Evolutionary conservation across 2,329 filamentous ascomycete species (phyloP), one percentile per base, ranked within the genome.

Genomic region (Diaporthe sp.): DNA sequence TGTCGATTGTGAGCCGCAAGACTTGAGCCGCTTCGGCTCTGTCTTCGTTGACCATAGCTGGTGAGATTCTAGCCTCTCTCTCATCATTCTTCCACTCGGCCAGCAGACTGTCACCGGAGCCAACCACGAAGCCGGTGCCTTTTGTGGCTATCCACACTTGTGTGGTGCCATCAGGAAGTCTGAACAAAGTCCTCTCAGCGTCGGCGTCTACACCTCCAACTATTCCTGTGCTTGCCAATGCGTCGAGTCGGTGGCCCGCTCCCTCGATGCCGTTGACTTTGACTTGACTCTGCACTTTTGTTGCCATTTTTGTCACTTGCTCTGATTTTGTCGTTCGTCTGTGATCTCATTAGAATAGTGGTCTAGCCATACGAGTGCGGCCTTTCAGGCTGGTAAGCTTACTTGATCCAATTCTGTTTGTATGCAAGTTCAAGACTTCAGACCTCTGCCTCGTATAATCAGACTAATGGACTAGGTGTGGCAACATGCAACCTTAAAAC

Each of bases 21-120:
- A 76, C 44, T 28, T 58, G 55, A 49, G 75, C 74, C 42, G 74
- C 69, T 44, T 75, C 73, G n/a, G 75, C 74, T 37, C 74, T 74
- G 42, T 78, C 72, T 15, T 77, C 76, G 65, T 78, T 77, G 19
- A 78, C 74, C 77, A 78, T 78, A 15, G 76, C 76, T 3, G 77
- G 75, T 22, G 77, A 78, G 2, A 78, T 59, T 22, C 77, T 42
- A 31, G 74, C 72, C n/a, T 74, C 65, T 25, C 34, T 55, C 10
- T 25, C 73, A 9, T 61, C 57, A 4, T 57, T 72, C 22, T 69
- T 75, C 76, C 76, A 78, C 42, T 69, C 71, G 2, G 71, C 59
- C 39, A 77, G 46, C 3, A 59, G 67, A 15, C n/a, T 71, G 12
- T 58, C 34, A 22, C 71, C 74, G 22, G 67, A 57, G 19, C 74